Evolutionary conservation across 1,284 basidiomycete genomes (phyloP).

Genomic region (Salmacisia buchloeana): DNA sequence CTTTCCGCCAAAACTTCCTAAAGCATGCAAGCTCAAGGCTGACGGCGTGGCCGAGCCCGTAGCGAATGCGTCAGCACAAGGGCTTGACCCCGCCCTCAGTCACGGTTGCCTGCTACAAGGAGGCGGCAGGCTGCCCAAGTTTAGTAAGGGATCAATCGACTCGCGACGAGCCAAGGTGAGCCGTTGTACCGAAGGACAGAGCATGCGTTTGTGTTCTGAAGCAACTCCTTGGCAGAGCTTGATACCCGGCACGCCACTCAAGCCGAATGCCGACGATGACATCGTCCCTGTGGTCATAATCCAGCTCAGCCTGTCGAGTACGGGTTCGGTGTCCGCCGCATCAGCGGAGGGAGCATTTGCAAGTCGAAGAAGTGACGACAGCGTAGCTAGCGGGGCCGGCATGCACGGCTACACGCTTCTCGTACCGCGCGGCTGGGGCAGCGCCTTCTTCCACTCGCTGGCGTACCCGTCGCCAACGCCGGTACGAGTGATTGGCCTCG

Average conservation of each 20-base stretch:
- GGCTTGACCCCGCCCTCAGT: neutral
- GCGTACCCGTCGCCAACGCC: constrained; percentile 34
- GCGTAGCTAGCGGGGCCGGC: neutral
- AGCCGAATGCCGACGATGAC: constrained; percentile 33
- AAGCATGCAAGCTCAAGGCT: neutral
- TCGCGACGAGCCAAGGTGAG: constrained; percentile 25
- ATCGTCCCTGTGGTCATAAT: constrained; percentile 32
- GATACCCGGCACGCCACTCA: constrained; percentile 22
- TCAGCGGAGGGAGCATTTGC: too few species aligned
- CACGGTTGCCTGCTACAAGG: constrained; percentile 15
- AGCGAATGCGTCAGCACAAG: neutral
- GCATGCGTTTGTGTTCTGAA: neutral
- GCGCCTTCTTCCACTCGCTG: constrained; percentile 40
- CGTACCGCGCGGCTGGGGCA: constrained; percentile 46
- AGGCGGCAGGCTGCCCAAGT: constrained; percentile 22
- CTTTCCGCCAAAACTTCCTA: constrained; percentile 10
- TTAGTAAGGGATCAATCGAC: constrained; percentile 43
- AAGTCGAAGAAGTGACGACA: too few species aligned
- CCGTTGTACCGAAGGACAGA: neutral
- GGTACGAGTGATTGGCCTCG: constrained; percentile 35
- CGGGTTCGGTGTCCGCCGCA: too few species aligned
- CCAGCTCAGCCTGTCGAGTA: neutral
- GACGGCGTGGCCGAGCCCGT: neutral
- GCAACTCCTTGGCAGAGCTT: constrained; percentile 9
- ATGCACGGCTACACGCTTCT: constrained; percentile 30